A percentile compares a stretch with the other conserved stretches of the same genome.
These are phyloP conservation scores for Skeletonema grethae DNA, from an alignment of 108 stramenopile genomes.

Conservation along the genomic window DNA sequence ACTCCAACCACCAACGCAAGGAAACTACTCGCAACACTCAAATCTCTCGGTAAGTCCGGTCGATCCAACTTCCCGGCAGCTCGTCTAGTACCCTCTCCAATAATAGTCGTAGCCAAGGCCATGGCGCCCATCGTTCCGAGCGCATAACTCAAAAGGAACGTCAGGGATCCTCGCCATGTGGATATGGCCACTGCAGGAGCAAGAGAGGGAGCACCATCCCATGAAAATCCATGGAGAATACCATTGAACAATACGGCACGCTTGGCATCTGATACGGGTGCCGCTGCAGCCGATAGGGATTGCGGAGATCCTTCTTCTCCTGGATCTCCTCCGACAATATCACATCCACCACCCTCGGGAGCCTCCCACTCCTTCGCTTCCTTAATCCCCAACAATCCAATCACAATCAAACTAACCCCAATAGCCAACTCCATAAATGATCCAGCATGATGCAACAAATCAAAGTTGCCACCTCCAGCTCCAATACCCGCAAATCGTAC, in stretches of 20 bases:
- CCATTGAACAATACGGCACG: slow-evolving; percentile 95
- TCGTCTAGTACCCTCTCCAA: slow-evolving; percentile 86
- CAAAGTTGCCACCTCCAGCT: slow-evolving; percentile 20
- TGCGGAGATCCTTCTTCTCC: background rate
- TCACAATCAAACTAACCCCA: slow-evolving; percentile 87
- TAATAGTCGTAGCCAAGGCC: slow-evolving; percentile 78
- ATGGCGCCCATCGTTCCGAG: slow-evolving; percentile 92
- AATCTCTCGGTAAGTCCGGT: slow-evolving; percentile 88
- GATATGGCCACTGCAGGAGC: slow-evolving; percentile 93
- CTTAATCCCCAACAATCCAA: slow-evolving; percentile 91
- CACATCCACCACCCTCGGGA: background rate
- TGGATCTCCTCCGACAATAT: background rate
- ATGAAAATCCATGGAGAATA: slow-evolving; percentile 92
- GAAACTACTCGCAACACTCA: slow-evolving; percentile 74
- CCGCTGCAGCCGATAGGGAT: slow-evolving; percentile 9
- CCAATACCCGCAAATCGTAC: slow-evolving; percentile 32
- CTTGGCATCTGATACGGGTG: slow-evolving; percentile 52
- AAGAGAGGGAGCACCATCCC: slow-evolving; percentile 95
- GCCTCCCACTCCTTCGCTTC: slow-evolving; percentile 69
- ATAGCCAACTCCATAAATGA: slow-evolving; percentile 87
- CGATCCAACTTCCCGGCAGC: slow-evolving; percentile 77
- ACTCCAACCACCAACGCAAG: slow-evolving; percentile 82
- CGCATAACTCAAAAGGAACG: slow-evolving; percentile 92
- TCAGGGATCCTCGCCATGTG: slow-evolving; percentile 82
- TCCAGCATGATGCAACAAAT: slow-evolving; percentile 45